Base-by-base conservation (phyloP, 495 filamentous ascomycete genomes). In the Aspergillus mulundensis region DNA sequence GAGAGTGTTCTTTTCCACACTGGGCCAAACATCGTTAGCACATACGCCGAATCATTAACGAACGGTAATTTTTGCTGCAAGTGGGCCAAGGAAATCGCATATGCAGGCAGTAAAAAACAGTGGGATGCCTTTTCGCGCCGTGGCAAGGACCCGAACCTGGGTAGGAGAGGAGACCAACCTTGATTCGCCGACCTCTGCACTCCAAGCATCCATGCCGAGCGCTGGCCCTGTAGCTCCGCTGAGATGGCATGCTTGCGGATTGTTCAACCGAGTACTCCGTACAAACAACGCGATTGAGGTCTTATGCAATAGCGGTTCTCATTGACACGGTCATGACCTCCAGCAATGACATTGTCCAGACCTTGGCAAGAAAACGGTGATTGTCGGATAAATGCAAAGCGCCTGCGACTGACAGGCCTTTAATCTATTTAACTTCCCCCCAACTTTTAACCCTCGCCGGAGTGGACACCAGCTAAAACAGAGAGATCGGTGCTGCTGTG, bases 101-200 rank as follows among this genome's bases (percentile, higher is more conserved):
- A 50, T 50, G 16, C 30, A 53, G 41, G 50, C 18, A 38, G 38
- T 21, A 21, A 18, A 32, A 48, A 30, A 12, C n/a, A 11, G 44
- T 50, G 45, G 20, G 16, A 50, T 21, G 11, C 28, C 7, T 15
- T 16, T 16, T 16, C 38, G 38, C 38, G 38, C 38, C 38, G n/a
- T 40, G 14, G n/a, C 15, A 40, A 40, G 3, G 14, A 8, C 38
- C 14, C 16, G 30, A 49, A 21, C 16, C 6, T 39, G 42, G 30
- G n/a, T 12, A 30, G 24, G 28, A 47, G 18, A 28, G 30, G n/a
- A 38, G 24, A 51, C 63, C 25, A 57, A 75, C 77, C 69, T 75
- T 76, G 66, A 79, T 71, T 59, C 74, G 77, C 12, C 77, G 66
- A 50, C 69, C 64, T 61, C 76, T 79, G 61, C 78, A 81, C 50